Percentiles rank a stretch among this genome's conserved stretches.
Evolutionary conservation across 352 stramenopile genomes (phyloP).

Genomic region (Saprolegnia parasitica): DNA sequence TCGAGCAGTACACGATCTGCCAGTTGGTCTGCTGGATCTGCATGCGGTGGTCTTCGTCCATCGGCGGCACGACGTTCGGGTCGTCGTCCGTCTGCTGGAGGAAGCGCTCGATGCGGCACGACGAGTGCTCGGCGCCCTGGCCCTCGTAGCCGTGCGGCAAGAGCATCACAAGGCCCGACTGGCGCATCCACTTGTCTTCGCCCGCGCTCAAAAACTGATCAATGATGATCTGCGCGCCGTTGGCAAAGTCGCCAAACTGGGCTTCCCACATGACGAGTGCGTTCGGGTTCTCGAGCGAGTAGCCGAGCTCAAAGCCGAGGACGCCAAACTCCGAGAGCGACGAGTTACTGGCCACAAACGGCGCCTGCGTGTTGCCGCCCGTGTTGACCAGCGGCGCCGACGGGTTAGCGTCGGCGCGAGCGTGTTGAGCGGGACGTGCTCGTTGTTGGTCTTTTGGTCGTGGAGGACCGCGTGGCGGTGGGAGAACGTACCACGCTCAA

Average conservation of each 20-base stretch:
- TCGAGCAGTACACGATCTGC: slow-evolving; percentile 97
- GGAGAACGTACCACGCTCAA: slow-evolving; percentile 90
- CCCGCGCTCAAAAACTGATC: slow-evolving; percentile 96
- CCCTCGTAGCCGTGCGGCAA: slow-evolving; percentile 96
- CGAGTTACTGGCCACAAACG: slow-evolving; percentile 91
- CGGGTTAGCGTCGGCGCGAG: slow-evolving; percentile 63
- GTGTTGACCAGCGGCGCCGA: slow-evolving; percentile 41
- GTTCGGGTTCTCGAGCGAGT: slow-evolving; percentile 95
- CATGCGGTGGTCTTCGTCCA: slow-evolving; percentile 91
- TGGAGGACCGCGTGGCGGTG: slow-evolving; percentile 93
- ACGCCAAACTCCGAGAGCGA: slow-evolving; percentile 95
- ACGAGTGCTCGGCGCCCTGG: slow-evolving; percentile 94
- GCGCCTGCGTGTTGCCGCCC: slow-evolving; percentile 70
- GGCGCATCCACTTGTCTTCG: slow-evolving; percentile 96
- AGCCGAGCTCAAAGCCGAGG: slow-evolving; percentile 93
- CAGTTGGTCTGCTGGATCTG: slow-evolving; percentile 97
- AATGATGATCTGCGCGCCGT: slow-evolving; percentile 96
- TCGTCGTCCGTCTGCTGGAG: slow-evolving; percentile 93
- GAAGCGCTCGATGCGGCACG: slow-evolving; percentile 93
- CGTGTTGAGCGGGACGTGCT: slow-evolving; percentile 92
- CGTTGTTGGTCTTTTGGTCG: slow-evolving; percentile 92
- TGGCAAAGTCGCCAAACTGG: slow-evolving; percentile 97
- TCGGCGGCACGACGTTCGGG: slow-evolving; percentile 89
- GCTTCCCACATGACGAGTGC: slow-evolving; percentile 92
- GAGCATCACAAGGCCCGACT: slow-evolving; percentile 92